phyloP scores from a whole-genome alignment of 2,329 filamentous ascomycete genomes.

The Colletotrichum somersetense region DNA sequence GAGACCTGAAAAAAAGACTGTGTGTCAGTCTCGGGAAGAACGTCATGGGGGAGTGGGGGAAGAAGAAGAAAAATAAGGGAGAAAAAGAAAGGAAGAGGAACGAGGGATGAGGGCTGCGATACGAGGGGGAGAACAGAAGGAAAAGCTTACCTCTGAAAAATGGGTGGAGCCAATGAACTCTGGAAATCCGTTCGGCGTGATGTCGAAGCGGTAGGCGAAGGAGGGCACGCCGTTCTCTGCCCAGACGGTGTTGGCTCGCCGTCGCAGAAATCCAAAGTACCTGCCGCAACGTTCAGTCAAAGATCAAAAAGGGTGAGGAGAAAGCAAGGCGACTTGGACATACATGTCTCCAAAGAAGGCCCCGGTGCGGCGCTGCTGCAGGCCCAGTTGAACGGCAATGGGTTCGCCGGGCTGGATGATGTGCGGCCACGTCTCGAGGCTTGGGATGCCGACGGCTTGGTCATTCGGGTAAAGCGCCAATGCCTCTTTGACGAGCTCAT shows the following conservation, averaged over 20 bases:
- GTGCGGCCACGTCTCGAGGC: conserved; percentile 50
- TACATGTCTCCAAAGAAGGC: conserved; percentile 47
- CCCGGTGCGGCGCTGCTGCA: conserved; percentile 49
- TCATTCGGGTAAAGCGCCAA: conserved; percentile 50
- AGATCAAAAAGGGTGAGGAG: background rate
- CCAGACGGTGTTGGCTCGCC: conserved; percentile 49
- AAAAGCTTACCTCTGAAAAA: conserved; percentile 51
- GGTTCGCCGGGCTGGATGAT: conserved; percentile 47
- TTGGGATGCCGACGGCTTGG: conserved; percentile 51
- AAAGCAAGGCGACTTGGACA: background rate
- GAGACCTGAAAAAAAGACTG: conserved; percentile 47
- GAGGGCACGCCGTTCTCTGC: conserved; percentile 45
- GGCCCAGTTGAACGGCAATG: conserved; percentile 45
- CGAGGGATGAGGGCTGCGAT: too few relatives aligned
- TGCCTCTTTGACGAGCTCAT: conserved; percentile 45
- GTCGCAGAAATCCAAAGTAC: conserved; percentile 47
- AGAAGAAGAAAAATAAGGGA: too few relatives aligned
- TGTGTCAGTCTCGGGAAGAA: background rate
- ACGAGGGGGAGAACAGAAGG: background rate
- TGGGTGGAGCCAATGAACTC: conserved; percentile 48
- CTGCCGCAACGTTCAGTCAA: conserved; percentile 34
- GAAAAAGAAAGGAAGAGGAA: too few relatives aligned
- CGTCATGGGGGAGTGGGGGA: too few relatives aligned
- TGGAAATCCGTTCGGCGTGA: conserved; percentile 47
- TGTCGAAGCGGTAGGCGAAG: conserved; percentile 52